These are phyloP conservation scores for Pulveroboletus ravenelii DNA, from an alignment of 768 basidiomycete species.

Conservation along the genomic window DNA sequence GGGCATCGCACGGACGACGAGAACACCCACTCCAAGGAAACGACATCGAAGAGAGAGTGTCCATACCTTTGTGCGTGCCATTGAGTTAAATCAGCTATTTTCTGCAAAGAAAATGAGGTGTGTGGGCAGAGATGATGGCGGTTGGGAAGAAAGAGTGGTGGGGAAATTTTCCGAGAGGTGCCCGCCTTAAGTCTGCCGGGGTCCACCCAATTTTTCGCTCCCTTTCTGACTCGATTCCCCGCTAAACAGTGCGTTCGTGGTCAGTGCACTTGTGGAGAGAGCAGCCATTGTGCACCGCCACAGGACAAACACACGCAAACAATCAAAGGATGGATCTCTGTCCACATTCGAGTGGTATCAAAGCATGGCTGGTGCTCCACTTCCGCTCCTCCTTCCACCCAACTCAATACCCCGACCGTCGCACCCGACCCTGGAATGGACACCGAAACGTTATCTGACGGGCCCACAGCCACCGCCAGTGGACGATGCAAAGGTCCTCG, in stretches of 20 bases:
- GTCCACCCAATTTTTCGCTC: not conserved
- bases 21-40: not conserved
- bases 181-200: constrained; percentile 13
- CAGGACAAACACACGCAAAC: constrained; percentile 10
- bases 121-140: constrained; percentile 16
- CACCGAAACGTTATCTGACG: constrained; percentile 62
- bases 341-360: not conserved
- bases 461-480: constrained; percentile 70
- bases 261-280: constrained; percentile 12
- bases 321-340: not conserved
- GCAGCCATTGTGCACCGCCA: constrained; percentile 11
- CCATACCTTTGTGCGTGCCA: constrained; percentile 65
- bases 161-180: constrained; percentile 1
- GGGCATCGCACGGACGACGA: constrained; percentile 5
- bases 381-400: constrained; percentile 56
- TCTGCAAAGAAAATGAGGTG: not conserved
- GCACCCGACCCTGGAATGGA: constrained; percentile 62
- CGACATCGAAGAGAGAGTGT: not conserved
- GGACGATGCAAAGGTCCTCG: constrained; percentile 71
- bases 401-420: constrained; percentile 35
- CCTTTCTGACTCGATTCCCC: constrained; percentile 14
- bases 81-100: constrained; percentile 29
- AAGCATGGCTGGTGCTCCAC: constrained; percentile 18
- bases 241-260: constrained; percentile 21
- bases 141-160: constrained; percentile 13